A percentile compares a stretch with the other conserved stretches of the same genome.
phyloP scores from a whole-genome alignment of 148 eudicot genomes.

The Persicaria maculosa region DNA sequence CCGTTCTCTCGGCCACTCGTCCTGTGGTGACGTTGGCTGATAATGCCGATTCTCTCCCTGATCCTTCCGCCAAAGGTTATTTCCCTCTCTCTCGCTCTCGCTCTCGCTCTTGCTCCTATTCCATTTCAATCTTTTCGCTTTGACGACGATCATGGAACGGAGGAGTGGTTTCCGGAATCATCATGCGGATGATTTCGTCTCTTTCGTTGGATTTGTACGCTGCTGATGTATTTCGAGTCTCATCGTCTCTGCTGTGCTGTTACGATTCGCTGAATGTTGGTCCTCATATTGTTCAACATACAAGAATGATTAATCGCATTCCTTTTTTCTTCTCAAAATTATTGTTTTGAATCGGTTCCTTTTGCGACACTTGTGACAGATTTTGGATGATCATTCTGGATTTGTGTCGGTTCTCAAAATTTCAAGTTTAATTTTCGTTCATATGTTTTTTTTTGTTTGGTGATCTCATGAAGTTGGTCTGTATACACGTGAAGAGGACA shows the following conservation, averaged over 20 bases:
- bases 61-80: constrained; percentile 42
- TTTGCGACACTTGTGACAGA: not conserved
- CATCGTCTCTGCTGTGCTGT: not conserved
- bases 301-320: not conserved
- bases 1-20: constrained; percentile 18
- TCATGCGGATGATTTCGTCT: not conserved
- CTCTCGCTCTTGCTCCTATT: not conserved
- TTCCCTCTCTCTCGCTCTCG: not conserved
- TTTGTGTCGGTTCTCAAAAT: not conserved
- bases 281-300: not conserved
- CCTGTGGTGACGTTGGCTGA: constrained; percentile 27
- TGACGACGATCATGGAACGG: not conserved
- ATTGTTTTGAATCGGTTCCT: not conserved
- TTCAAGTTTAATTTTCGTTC: not conserved
- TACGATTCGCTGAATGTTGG: not conserved
- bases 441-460: not conserved
- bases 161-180: not conserved
- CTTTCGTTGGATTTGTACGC: not conserved
- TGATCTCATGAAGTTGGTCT: not conserved
- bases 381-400: not conserved
- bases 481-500: constrained; percentile 13
- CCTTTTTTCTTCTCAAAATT: not conserved
- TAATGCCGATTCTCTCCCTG: constrained; percentile 18
- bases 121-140: not conserved
- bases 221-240: not conserved